phyloP scores from a whole-genome alignment of 805 yeast species.

The Wickerhamiella sergipiensis region DNA sequence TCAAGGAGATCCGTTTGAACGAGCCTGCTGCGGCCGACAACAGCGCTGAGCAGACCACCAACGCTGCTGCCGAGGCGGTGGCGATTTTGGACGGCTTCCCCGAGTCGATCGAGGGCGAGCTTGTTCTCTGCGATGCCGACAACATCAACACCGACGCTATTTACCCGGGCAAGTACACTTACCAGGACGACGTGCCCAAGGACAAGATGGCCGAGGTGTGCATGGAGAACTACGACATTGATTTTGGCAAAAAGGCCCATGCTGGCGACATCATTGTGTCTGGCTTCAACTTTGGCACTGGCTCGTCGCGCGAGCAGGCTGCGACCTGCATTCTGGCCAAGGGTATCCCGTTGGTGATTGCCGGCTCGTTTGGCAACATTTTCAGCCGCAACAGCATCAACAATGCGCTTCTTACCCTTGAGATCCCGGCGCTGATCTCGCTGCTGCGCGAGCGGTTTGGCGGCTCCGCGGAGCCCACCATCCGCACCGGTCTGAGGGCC shows the following conservation, averaged over 20 bases:
- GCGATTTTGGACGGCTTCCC: slow-evolving; percentile 88
- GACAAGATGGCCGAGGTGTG: slow-evolving; percentile 98
- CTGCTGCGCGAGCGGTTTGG: slow-evolving; percentile 57
- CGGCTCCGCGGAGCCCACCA: slow-evolving; percentile 54
- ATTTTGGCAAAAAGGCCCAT: slow-evolving; percentile 65
- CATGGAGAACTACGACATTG: slow-evolving; percentile 96
- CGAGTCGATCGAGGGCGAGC: slow-evolving; percentile 72
- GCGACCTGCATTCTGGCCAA: slow-evolving; percentile 95
- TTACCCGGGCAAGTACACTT: slow-evolving; percentile 97
- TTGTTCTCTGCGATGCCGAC: slow-evolving; percentile 92
- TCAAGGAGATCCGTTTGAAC: slow-evolving; percentile 25
- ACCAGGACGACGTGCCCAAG: slow-evolving; percentile 90
- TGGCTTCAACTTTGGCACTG: slow-evolving; percentile 96
- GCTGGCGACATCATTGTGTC: slow-evolving; percentile 83
- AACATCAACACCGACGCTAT: slow-evolving; percentile 91
- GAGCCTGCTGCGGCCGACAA: slow-evolving; percentile 22
- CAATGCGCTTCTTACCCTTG: slow-evolving; percentile 86
- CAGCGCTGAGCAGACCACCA: slow-evolving; percentile 19
- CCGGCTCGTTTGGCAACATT: slow-evolving; percentile 96
- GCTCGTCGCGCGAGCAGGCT: slow-evolving; percentile 97
- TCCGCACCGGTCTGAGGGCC: slow-evolving; percentile 88
- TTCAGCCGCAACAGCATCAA: slow-evolving; percentile 92
- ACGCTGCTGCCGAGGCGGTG: slow-evolving; percentile 27
- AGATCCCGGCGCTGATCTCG: slow-evolving; percentile 76
- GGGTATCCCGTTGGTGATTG: slow-evolving; percentile 82